Conservation (phyloP, 257 asterid genomes). For the Penstemon barbatus region DNA sequence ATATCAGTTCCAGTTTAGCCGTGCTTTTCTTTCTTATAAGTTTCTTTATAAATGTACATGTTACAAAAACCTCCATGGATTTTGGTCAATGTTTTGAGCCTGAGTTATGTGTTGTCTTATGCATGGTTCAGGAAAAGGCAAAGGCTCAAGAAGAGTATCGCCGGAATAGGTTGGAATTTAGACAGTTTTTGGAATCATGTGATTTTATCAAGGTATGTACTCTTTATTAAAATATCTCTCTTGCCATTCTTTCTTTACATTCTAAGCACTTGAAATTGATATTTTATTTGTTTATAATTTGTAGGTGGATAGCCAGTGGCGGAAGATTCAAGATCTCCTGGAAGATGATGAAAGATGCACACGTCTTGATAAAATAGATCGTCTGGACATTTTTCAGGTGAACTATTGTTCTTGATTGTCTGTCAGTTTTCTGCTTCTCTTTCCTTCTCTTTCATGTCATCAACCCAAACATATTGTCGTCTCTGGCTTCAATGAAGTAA, state of each 20-base stretch:
- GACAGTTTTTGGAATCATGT: conserved; percentile 85
- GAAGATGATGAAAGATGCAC: conserved; percentile 96
- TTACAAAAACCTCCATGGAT: conserved; percentile 5
- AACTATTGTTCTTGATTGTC: conserved; percentile 23
- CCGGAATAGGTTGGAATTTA: conserved; percentile 65
- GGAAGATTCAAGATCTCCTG: conserved; percentile 92
- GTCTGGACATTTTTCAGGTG: conserved; percentile 94
- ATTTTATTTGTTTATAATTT: conserved; percentile 16
- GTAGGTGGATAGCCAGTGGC: conserved; percentile 97
- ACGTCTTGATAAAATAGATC: conserved; percentile 86
- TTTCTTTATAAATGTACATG: conserved; percentile 19
- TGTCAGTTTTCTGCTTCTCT: not conserved
- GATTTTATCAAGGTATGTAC: conserved; percentile 72
- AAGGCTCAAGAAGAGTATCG: conserved; percentile 91
- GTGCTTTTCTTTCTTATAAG: not conserved
- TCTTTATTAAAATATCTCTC: conserved; percentile 16
- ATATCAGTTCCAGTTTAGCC: conserved; percentile 4
- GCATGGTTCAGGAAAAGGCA: conserved; percentile 72
- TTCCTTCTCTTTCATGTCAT: conserved; percentile 21
- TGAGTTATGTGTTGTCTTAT: conserved; percentile 19
- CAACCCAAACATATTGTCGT: too few species aligned
- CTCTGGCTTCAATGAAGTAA: conserved; percentile 15
- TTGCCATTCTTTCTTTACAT: conserved; percentile 16
- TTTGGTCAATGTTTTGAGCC: conserved; percentile 22
- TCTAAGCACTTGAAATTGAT: not conserved